Evolutionary conservation across 108 stramenopile species (phyloP), one percentile per base, ranked within the genome.

Genomic region (Nannochloropsis oceanica): DNA sequence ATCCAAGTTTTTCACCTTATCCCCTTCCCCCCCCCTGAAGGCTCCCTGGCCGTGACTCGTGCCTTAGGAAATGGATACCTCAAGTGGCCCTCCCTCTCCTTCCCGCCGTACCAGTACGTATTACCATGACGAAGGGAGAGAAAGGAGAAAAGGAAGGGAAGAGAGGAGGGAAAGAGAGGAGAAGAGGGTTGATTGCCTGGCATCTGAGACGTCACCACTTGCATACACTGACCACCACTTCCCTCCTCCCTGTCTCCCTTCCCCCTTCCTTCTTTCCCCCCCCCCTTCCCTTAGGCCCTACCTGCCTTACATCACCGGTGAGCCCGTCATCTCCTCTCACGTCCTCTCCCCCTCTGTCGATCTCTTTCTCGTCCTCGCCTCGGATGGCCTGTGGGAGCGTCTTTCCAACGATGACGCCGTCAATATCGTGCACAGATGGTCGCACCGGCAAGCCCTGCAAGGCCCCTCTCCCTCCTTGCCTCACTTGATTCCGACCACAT

Each of bases 341-440:
- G 85, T 83, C 34, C 88, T 89, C 42, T 80, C 80, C 13, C 79
- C 88, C 25, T 73, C 25, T 27, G 8, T 18, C 8, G 88, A 89
- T 79, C 85, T 50, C 46, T 89, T 85, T 85, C 81, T 89, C 43
- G 46, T 89, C 22, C 88, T 89, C 44, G 88, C 88, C 25, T 85
- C 85, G 5, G 88, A 89, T 82, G 88, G 88, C 24, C 85, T 89
- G 25, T 89, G 88, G 88, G 88, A 89, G 34, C 85, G 80, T 43
- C 80, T 81, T 24, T 81, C 84, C 80, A 87, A 84, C 44, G 80
- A 84, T 44, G 87, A 87, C 44, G 87, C 42, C n/a, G 42, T 82
- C 34, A 20, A 82, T 7, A 73, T 10, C 59, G 59, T 73, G n/a
- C 59, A 73, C 18, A n/a, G 22, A 18, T 73, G 59, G 59, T 73